Percentiles rank a stretch among this genome's conserved stretches.
Conservation (phyloP, 192 early-diverging fungal species). For the Podila epicladia region DNA sequence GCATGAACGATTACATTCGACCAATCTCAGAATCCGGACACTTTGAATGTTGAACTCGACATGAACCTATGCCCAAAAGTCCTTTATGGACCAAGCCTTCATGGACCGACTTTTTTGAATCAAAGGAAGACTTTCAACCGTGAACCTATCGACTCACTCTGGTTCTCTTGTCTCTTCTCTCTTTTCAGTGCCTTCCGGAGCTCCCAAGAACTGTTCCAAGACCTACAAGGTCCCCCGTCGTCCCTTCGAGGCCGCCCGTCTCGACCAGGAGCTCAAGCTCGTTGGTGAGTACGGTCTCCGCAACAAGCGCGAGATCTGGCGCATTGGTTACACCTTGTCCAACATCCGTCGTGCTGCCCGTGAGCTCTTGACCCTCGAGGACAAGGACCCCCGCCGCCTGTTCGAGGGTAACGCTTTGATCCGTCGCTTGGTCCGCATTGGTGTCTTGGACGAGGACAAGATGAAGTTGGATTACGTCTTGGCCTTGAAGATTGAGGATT, state of each 20-base stretch:
- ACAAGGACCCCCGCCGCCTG: conserved; percentile 96
- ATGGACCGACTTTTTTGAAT: background rate
- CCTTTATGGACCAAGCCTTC: no score
- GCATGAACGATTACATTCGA: no score
- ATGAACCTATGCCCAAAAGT: no score
- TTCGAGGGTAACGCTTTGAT: conserved; percentile 99
- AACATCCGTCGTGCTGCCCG: conserved; percentile 99
- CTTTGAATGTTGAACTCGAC: no score
- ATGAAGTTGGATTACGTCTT: conserved; percentile 99
- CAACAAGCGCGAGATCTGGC: conserved; percentile 99
- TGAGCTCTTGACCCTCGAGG: conserved; percentile 97
- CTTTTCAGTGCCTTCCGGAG: conserved; percentile 54
- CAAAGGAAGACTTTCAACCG: background rate
- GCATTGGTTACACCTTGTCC: conserved; percentile 96
- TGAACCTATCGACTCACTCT: background rate
- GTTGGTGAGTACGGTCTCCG: conserved; percentile 97
- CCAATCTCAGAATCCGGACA: no score
- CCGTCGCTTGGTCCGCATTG: conserved; percentile 97
- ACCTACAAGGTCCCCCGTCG: conserved; percentile 96
- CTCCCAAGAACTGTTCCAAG: conserved; percentile 72
- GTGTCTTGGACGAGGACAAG: conserved; percentile 97
- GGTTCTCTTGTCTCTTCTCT: conserved; percentile 19
- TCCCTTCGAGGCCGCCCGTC: conserved; percentile 96
- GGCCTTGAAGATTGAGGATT: conserved; percentile 97
- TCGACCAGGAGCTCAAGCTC: conserved; percentile 94